Percentiles rank a stretch among this genome's conserved stretches.
These are phyloP conservation scores for Cryptococcus sp. DNA, from an alignment of 1,284 basidiomycete genomes.

Conservation along the genomic window DNA sequence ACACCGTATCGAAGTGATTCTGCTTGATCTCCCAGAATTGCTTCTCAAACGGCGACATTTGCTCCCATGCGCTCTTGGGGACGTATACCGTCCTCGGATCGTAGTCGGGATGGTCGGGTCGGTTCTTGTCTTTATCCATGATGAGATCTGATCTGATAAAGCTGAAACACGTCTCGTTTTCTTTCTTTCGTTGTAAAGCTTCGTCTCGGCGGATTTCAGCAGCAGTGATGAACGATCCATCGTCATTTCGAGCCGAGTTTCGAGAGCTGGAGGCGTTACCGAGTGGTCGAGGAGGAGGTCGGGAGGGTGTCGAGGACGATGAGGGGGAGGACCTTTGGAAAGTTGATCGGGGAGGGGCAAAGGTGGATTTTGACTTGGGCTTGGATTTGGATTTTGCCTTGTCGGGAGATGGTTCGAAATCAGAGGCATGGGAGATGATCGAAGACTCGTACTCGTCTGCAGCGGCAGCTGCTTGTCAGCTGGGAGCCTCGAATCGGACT, in stretches of 20 bases:
- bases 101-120: conserved; percentile 74
- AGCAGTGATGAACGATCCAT: conserved; percentile 60
- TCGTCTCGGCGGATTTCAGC: conserved; percentile 73
- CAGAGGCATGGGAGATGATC: not conserved
- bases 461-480: conserved; percentile 12
- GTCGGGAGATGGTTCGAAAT: not conserved
- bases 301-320: not conserved
- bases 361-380: not conserved
- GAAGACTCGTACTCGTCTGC: conserved; percentile 3
- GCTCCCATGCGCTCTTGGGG: conserved; percentile 69
- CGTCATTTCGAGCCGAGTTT: conserved; percentile 15
- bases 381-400: not conserved
- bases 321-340: not conserved
- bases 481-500: not conserved
- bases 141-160: conserved; percentile 61
- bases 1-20: conserved; percentile 85
- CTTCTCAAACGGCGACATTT: conserved; percentile 87
- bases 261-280: not conserved
- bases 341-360: conserved; percentile 9
- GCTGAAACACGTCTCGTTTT: conserved; percentile 69
- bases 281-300: not conserved
- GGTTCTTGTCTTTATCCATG: conserved; percentile 70
- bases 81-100: conserved; percentile 86
- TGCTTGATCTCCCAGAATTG: conserved; percentile 98
- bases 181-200: conserved; percentile 76